Conservation (phyloP, 2,329 filamentous ascomycete genomes). For the Fusarium sp. region DNA sequence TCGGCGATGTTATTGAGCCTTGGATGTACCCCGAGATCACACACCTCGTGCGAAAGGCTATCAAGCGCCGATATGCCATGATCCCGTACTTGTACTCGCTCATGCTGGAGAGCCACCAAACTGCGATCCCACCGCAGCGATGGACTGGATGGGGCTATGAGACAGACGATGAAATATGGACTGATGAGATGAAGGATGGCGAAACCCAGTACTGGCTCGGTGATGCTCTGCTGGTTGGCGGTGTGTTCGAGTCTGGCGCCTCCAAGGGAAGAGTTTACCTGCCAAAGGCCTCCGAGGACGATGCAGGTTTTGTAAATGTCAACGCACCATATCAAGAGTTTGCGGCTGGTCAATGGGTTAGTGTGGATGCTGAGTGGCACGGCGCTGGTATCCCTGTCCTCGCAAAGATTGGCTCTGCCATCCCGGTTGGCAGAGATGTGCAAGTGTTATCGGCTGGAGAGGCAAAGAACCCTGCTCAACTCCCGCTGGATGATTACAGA, state of each 20-base stretch:
- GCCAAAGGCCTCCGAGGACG: constrained; percentile 67
- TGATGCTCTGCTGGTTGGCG: constrained; percentile 75
- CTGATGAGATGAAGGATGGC: constrained; percentile 69
- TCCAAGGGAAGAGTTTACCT: constrained; percentile 73
- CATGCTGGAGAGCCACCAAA: constrained; percentile 73
- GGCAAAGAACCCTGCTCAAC: constrained; percentile 55
- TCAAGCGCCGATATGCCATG: constrained; percentile 80
- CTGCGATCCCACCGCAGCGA: constrained; percentile 75
- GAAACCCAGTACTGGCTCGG: constrained; percentile 84
- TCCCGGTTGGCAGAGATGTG: constrained; percentile 58
- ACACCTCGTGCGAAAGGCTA: constrained; percentile 73
- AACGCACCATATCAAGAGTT: constrained; percentile 74
- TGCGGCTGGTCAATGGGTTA: constrained; percentile 59
- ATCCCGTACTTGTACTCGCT: constrained; percentile 81
- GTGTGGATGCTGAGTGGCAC: constrained; percentile 60
- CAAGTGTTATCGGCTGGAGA: constrained; percentile 56
- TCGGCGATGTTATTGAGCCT: constrained; percentile 83
- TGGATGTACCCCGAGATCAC: constrained; percentile 83
- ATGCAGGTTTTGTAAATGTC: constrained; percentile 74
- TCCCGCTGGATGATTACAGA: constrained; percentile 60
- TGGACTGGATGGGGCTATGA: constrained; percentile 85
- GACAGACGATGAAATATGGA: constrained; percentile 77
- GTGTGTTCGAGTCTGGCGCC: constrained; percentile 75
- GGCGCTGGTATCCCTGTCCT: constrained; percentile 59
- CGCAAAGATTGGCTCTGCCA: constrained; percentile 57